A percentile compares a stretch with the other conserved stretches of the same genome.
Evolutionary conservation across 768 basidiomycete species (phyloP).

Genomic region (Amanita subjunquillea): DNA sequence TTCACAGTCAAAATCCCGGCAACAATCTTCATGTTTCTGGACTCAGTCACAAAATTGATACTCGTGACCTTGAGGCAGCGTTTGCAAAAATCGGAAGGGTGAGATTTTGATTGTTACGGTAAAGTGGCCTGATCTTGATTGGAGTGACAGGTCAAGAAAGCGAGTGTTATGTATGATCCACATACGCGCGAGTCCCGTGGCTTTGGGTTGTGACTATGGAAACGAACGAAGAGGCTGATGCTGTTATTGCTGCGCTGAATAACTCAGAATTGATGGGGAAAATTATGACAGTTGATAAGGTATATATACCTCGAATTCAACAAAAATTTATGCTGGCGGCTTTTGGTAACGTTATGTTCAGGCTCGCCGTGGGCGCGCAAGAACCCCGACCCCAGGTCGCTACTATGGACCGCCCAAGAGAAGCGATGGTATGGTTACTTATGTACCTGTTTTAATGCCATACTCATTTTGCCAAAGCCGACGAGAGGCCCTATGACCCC

Average conservation of each 20-base stretch:
- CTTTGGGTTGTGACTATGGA: slow-evolving; percentile 78
- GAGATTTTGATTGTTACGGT: neutral
- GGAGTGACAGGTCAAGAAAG: slow-evolving; percentile 50
- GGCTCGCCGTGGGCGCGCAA: slow-evolving; percentile 85
- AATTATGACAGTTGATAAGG: slow-evolving; percentile 82
- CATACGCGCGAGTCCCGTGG: slow-evolving; percentile 58
- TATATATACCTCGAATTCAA: slow-evolving; percentile 23
- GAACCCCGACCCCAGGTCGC: slow-evolving; percentile 88
- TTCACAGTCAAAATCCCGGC: slow-evolving; percentile 50
- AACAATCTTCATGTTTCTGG: slow-evolving; percentile 59
- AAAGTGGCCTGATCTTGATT: neutral
- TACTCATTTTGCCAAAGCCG: slow-evolving; percentile 23
- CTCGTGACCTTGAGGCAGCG: slow-evolving; percentile 77
- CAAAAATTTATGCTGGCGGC: neutral
- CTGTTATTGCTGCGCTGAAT: slow-evolving; percentile 78
- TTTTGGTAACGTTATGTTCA: slow-evolving; percentile 17
- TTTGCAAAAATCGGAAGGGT: slow-evolving; percentile 73
- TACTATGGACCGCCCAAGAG: slow-evolving; percentile 94
- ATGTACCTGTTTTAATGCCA: neutral
- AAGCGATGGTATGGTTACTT: slow-evolving; percentile 38
- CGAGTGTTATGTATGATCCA: slow-evolving; percentile 64
- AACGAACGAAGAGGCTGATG: slow-evolving; percentile 80
- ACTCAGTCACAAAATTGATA: slow-evolving; percentile 52
- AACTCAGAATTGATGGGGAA: slow-evolving; percentile 83
- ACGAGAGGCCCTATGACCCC: slow-evolving; percentile 84